Percentiles rank a stretch among this genome's conserved stretches.
phyloP scores from a whole-genome alignment of 805 yeast genomes.

The Wickerhamomyces alni region DNA sequence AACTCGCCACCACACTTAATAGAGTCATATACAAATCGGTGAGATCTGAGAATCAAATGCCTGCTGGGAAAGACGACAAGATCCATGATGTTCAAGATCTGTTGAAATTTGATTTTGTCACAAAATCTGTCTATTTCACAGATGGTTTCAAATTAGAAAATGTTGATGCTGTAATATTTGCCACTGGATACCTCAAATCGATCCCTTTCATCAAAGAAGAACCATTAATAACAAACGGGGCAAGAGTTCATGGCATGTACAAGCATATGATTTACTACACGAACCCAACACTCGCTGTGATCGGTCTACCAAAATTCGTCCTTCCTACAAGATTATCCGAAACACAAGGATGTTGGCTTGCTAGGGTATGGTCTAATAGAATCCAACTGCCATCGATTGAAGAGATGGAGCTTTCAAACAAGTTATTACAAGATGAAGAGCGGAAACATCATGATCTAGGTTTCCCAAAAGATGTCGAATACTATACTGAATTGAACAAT shows the following conservation, averaged over 20 bases:
- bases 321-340: slow-evolving; percentile 59
- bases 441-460: slow-evolving; percentile 45
- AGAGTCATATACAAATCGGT: slow-evolving; percentile 41
- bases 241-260: slow-evolving; percentile 46
- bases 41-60: slow-evolving; percentile 38
- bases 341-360: slow-evolving; percentile 59
- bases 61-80: slow-evolving; percentile 37
- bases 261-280: slow-evolving; percentile 50
- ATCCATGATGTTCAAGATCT: slow-evolving; percentile 40
- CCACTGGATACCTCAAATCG: slow-evolving; percentile 69
- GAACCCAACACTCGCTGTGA: slow-evolving; percentile 60
- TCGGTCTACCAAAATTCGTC: slow-evolving; percentile 56
- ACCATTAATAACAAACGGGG: slow-evolving; percentile 37
- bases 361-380: slow-evolving; percentile 55
- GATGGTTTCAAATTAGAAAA: slow-evolving; percentile 41
- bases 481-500: slow-evolving; percentile 40
- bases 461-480: slow-evolving; percentile 54
- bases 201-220: slow-evolving; percentile 50
- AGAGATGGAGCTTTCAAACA: slow-evolving; percentile 41
- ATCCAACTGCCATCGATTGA: slow-evolving; percentile 41
- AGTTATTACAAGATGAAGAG: slow-evolving; percentile 40
- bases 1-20: slow-evolving; percentile 40
- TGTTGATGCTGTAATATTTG: slow-evolving; percentile 57
- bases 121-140: slow-evolving; percentile 35
- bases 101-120: slow-evolving; percentile 30